Conservation (phyloP, 192 early-diverging fungal species). For the Coemansia erecta region DNA sequence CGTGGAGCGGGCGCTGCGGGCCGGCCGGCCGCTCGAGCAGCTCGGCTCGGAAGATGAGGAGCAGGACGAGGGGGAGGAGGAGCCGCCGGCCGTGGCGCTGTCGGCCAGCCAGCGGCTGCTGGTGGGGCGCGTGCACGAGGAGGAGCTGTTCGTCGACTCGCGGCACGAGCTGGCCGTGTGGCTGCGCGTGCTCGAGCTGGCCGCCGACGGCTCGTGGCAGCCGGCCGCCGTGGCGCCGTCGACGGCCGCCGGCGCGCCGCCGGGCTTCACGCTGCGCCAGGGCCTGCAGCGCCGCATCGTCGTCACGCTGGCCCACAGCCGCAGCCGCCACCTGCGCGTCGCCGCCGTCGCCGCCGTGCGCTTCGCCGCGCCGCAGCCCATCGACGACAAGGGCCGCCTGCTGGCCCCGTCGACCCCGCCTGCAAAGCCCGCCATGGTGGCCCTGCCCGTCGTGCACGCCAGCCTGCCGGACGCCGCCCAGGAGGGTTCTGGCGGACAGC, state of each 20-base stretch:
- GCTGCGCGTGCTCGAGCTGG: constrained; percentile 66
- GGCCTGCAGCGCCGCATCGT: constrained; percentile 71
- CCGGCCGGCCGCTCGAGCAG: background rate
- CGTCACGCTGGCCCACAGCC: constrained; percentile 63
- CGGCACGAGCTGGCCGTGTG: constrained; percentile 67
- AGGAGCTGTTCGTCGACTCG: constrained; percentile 63
- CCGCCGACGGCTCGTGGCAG: constrained; percentile 60
- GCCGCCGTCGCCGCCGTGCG: constrained; percentile 4
- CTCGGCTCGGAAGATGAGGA: background rate
- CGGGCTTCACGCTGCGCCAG: constrained; percentile 65
- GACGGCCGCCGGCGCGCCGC: constrained; percentile 35
- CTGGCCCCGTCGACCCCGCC: too few relatives aligned
- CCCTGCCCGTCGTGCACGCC: constrained; percentile 43
- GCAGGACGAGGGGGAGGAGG: too few relatives aligned
- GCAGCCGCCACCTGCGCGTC: constrained; percentile 65
- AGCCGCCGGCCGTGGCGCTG: too few relatives aligned
- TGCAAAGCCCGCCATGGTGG: constrained; percentile 7
- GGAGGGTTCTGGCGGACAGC: too few relatives aligned
- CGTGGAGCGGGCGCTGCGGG: constrained; percentile 31
- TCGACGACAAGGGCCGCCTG: constrained; percentile 61
- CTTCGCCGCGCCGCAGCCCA: constrained; percentile 44
- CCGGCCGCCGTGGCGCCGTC: constrained; percentile 9
- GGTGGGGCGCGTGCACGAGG: constrained; percentile 36
- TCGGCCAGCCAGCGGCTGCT: background rate
- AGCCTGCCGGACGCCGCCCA: constrained; percentile 19